Evolutionary conservation across 495 filamentous ascomycete species (phyloP), one percentile per base, ranked within the genome.

Genomic region (Hypoxylon rickii): DNA sequence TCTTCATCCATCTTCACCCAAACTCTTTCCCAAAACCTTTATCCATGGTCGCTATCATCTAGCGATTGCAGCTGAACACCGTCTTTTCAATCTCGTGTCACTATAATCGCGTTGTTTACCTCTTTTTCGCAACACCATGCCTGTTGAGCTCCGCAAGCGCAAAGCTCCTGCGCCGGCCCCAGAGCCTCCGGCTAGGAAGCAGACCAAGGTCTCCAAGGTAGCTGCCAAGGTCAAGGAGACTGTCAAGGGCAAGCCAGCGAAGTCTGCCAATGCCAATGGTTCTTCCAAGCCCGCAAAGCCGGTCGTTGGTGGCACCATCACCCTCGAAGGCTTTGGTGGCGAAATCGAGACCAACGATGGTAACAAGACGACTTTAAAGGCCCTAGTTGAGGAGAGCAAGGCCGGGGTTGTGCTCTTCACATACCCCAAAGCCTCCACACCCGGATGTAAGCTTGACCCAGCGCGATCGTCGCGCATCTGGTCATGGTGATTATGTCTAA

Each of bases 391-490:
- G 34, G 80, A 86, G 58, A 93, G 91, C 77, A 86, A 90, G 73
- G 78, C 79, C 42, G 93, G 94, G 16, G 88, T 97, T 17, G 89
- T 96, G 12, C 70, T 98, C 22, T 97, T 98, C 70, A 96, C 91
- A 26, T 98, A 97, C 68, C 94, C 94, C 22, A 96, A 88, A 77
- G 94, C 94, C 52, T 93, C 88, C 8, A 98, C 94, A 20, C 89
- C 89, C 20, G 94, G 95, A 50, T 98, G 94, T 96, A 86, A 83
- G 90, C 83, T 48, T 47, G 22, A 50, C 51, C 24, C 44, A 26
- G 55, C 48, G 36, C 37, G 38, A 32, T 29, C 19, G 29, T 51
- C 32, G 7, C 20, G 5, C 42, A 39, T 22, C n/a, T 46, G 40
- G 24, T 4, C 24, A 29, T 29, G 24, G n/a, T n/a, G n/a, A n/a